phyloP scores from a whole-genome alignment of 2,329 filamentous ascomycete species.

The Hymenoscyphus linearis region DNA sequence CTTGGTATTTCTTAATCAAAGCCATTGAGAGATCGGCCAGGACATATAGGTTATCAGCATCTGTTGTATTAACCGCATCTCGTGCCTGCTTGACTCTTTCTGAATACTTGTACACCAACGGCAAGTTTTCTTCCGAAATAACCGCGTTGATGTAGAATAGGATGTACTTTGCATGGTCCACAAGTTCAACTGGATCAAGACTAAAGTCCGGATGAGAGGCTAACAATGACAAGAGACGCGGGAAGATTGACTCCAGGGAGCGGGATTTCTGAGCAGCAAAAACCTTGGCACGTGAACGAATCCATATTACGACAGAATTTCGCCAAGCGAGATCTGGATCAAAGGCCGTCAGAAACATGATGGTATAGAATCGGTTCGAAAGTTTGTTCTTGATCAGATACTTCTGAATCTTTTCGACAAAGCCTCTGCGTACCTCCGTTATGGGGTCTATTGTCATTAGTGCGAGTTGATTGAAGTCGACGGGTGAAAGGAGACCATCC shows the following conservation, averaged over 20 bases:
- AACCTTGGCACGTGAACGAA: conserved; percentile 70
- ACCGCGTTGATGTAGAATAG: conserved; percentile 82
- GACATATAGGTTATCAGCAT: conserved; percentile 74
- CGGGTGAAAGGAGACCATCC: conserved; percentile 67
- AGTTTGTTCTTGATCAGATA: conserved; percentile 72
- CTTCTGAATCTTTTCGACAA: conserved; percentile 84
- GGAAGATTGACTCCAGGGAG: conserved; percentile 74
- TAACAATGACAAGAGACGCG: conserved; percentile 77
- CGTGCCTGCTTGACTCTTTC: conserved; percentile 87
- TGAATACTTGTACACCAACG: conserved; percentile 84
- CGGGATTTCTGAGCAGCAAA: conserved; percentile 55
- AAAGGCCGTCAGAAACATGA: conserved; percentile 86
- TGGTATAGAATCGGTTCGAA: conserved; percentile 74
- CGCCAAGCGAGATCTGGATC: conserved; percentile 74
- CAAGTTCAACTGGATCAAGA: conserved; percentile 58
- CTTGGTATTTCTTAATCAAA: conserved; percentile 79
- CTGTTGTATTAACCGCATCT: conserved; percentile 65
- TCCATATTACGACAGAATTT: conserved; percentile 77
- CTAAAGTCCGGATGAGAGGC: conserved; percentile 92
- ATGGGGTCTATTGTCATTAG: conserved; percentile 75
- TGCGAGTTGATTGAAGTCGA: conserved; percentile 76
- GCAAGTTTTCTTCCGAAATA: conserved; percentile 80
- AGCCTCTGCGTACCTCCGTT: conserved; percentile 67
- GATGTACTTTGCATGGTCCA: conserved; percentile 83
- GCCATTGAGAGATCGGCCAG: conserved; percentile 82